Evolutionary conservation across 805 yeast species (phyloP), one percentile per base, ranked within the genome.

Genomic region (Vanderwaltozyma polyspora): DNA sequence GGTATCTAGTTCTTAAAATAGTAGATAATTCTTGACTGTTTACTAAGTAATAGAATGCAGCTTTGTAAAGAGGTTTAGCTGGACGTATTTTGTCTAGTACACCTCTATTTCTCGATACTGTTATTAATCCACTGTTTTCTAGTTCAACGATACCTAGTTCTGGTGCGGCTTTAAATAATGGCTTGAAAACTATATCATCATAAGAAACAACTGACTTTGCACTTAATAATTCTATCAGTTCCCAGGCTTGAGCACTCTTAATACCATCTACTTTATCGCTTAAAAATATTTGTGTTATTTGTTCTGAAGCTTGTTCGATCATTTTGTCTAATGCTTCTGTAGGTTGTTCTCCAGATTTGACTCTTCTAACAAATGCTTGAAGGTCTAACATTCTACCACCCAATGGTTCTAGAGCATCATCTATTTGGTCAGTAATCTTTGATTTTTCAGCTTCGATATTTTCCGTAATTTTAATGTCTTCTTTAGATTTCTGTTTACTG

Each of bases 301-400:
- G 96, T 47, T 84, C 87, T 5, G 89, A 76, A 0, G 95, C 77
- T 57, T 86, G 95, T 18, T 67, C 68, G 5, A 85, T 70, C 79
- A 91, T 82, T 43, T 84, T 87, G 2, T 68, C 59, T 29, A 85
- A 60, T 0, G 97, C 96, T 33, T 70, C 79, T 8, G 60, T 48
- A 2, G 95, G 93, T 6, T 72, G 53, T 52, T 91, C 98, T 6
- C 98, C 98, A 1, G 89, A 75, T 46, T 76, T 76, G 13, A 91
- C 72, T 33, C 97, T 79, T 52, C 97, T 72, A 2, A 80, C 80
- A 59, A 84, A 86, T 19, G 89, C 79, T 57, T 91, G 95, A 33
- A 91, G 65, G 55, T 91, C 98, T 29, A 86, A 67, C 87, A 89
- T 81, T 42, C 98, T 74, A 27, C 98, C 98, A 15, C 98, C 98